These are phyloP conservation scores for Aegilops speltoides DNA, from an alignment of 176 grass and related monocot genomes.

Conservation along the genomic window DNA sequence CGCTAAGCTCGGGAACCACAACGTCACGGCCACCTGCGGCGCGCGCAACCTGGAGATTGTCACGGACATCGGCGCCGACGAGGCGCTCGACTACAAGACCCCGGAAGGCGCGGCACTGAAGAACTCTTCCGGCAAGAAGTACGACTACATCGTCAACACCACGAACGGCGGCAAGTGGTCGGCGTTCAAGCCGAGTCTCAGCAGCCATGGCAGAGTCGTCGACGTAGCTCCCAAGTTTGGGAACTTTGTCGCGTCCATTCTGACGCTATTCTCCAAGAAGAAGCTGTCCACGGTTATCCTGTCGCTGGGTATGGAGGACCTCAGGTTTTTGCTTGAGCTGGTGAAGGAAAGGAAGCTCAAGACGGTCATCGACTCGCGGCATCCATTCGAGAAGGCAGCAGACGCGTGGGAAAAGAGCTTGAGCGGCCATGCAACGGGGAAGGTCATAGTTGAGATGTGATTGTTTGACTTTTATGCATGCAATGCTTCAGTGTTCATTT, in stretches of 20 bases:
- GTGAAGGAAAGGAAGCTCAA: constrained; percentile 34
- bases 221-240: not conserved
- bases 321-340: constrained; percentile 28
- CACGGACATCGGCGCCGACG: constrained; percentile 28
- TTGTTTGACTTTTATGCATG: not conserved
- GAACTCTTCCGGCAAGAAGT: constrained; percentile 6
- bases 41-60: constrained; percentile 32
- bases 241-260: not conserved
- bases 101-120: constrained; percentile 12
- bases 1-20: constrained; percentile 23
- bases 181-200: not conserved
- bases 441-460: constrained; percentile 40
- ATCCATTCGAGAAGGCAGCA: constrained; percentile 18
- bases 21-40: constrained; percentile 39
- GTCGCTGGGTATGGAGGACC: constrained; percentile 6
- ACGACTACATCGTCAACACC: constrained; percentile 19
- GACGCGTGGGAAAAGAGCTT: constrained; percentile 45
- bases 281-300: not conserved
- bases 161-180: not conserved
- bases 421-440: constrained; percentile 34
- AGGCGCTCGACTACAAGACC: constrained; percentile 34
- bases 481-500: not conserved
- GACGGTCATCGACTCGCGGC: constrained; percentile 34
- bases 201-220: not conserved
- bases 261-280: not conserved